These are phyloP conservation scores for Monoraphidium neglectum DNA, from an alignment of 139 green algal genomes.

Conservation along the genomic window DNA sequence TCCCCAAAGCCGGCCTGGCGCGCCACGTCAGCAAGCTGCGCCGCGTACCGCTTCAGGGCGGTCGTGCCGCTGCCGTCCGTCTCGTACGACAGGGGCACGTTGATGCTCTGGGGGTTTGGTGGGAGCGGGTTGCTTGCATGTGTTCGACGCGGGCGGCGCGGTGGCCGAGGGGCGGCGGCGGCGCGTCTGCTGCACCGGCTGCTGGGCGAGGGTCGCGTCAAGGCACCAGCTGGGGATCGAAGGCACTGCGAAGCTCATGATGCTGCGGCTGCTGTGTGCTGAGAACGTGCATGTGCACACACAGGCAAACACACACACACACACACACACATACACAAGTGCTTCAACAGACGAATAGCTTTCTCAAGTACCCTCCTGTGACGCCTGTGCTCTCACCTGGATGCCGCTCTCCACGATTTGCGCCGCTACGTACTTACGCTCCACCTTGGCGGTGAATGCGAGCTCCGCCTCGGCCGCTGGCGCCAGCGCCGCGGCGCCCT, in stretches of 20 bases:
- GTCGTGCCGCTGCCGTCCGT: conserved; percentile 26
- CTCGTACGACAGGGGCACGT: conserved; percentile 41
- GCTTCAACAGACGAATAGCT: background rate
- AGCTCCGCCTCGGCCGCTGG: conserved; percentile 28
- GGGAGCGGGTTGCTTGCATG: background rate
- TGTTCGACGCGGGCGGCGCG: background rate
- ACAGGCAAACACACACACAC: background rate
- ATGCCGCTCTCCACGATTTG: conserved; percentile 53
- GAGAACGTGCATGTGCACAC: background rate
- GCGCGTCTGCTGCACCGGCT: background rate
- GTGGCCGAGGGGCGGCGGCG: background rate
- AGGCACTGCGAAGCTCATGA: background rate
- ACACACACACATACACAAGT: background rate
- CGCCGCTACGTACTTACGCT: conserved; percentile 63
- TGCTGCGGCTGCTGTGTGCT: background rate
- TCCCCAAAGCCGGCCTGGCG: conserved; percentile 54
- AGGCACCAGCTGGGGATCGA: background rate
- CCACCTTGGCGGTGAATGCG: conserved; percentile 45
- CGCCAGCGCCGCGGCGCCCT: conserved; percentile 22
- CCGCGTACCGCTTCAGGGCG: conserved; percentile 56
- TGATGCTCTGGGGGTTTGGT: conserved; percentile 39
- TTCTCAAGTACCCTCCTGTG: background rate
- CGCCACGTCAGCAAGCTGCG: conserved; percentile 43
- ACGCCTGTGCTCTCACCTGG: conserved; percentile 29
- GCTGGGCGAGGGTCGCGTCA: background rate